Conservation (phyloP, 2,329 filamentous ascomycete species). For the Aspergillus carbonarius region DNA sequence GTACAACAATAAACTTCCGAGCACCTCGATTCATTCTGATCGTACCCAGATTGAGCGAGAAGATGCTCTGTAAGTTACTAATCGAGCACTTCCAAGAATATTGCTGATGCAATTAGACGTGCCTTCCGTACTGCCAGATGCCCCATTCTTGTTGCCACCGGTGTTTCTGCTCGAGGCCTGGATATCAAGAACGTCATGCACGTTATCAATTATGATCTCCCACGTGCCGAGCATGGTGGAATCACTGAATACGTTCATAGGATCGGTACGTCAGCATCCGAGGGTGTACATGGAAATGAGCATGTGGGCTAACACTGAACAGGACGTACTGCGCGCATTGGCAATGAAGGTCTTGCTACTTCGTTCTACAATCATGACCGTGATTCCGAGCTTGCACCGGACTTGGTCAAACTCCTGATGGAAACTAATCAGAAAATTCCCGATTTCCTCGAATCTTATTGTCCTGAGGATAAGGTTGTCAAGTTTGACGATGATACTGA, state of each 20-base stretch:
- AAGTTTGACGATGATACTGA: constrained; percentile 58
- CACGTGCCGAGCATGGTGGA: constrained; percentile 71
- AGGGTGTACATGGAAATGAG: background rate
- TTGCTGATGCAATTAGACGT: constrained; percentile 49
- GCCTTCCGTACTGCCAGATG: constrained; percentile 72
- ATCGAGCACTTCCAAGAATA: background rate
- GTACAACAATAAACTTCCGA: constrained; percentile 75
- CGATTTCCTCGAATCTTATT: constrained; percentile 70
- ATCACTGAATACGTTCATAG: constrained; percentile 93
- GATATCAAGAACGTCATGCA: constrained; percentile 85
- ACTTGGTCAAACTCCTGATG: constrained; percentile 76
- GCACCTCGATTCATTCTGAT: constrained; percentile 83
- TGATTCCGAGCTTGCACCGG: constrained; percentile 70
- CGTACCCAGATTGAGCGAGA: constrained; percentile 90
- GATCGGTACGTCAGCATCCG: constrained; percentile 66
- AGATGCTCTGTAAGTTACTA: constrained; percentile 69
- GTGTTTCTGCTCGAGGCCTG: constrained; percentile 81
- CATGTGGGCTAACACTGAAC: background rate
- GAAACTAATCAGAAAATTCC: constrained; percentile 78
- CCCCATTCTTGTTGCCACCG: constrained; percentile 83
- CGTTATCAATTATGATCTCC: constrained; percentile 91
- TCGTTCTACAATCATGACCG: constrained; percentile 83
- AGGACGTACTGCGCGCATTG: constrained; percentile 93
- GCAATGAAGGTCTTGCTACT: constrained; percentile 78
- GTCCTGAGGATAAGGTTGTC: constrained; percentile 36